phyloP scores from a whole-genome alignment of 805 yeast genomes.

The Spathaspora sp. region DNA sequence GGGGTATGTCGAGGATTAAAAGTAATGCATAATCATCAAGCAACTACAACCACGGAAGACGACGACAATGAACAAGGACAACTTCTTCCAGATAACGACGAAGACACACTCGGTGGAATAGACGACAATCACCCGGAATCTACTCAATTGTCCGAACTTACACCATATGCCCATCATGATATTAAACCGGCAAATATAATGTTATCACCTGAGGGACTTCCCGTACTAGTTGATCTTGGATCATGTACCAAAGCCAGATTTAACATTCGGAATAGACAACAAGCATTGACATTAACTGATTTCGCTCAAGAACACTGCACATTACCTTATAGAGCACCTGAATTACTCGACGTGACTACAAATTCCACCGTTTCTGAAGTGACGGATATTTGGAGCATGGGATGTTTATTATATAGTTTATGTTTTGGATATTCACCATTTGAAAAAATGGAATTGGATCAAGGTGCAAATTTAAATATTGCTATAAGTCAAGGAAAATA shows the following conservation, averaged over 20 bases:
- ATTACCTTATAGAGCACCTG: constrained; percentile 87
- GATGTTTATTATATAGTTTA: constrained; percentile 75
- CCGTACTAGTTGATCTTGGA: constrained; percentile 83
- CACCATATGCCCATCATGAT: constrained; percentile 82
- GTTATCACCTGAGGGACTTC: constrained; percentile 69
- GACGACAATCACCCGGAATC: constrained; percentile 28
- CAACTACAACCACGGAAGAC: constrained; percentile 10
- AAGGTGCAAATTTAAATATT: constrained; percentile 76
- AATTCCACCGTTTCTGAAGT: constrained; percentile 64
- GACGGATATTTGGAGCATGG: constrained; percentile 89
- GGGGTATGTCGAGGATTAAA: constrained; percentile 75
- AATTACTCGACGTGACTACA: constrained; percentile 71
- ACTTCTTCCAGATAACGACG: constrained; percentile 14
- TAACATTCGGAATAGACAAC: constrained; percentile 53
- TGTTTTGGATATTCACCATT: constrained; percentile 84
- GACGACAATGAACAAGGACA: constrained; percentile 26
- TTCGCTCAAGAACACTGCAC: constrained; percentile 83
- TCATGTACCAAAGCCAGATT: constrained; percentile 66
- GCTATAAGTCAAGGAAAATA: constrained; percentile 72
- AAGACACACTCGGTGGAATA: constrained; percentile 6
- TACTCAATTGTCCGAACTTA: constrained; percentile 7
- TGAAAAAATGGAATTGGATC: constrained; percentile 73
- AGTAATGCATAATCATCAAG: constrained; percentile 64
- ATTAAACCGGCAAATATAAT: constrained; percentile 87
- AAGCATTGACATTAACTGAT: constrained; percentile 76